These are phyloP conservation scores for Solanum virginianum DNA, from an alignment of 257 asterid species.

Conservation along the genomic window DNA sequence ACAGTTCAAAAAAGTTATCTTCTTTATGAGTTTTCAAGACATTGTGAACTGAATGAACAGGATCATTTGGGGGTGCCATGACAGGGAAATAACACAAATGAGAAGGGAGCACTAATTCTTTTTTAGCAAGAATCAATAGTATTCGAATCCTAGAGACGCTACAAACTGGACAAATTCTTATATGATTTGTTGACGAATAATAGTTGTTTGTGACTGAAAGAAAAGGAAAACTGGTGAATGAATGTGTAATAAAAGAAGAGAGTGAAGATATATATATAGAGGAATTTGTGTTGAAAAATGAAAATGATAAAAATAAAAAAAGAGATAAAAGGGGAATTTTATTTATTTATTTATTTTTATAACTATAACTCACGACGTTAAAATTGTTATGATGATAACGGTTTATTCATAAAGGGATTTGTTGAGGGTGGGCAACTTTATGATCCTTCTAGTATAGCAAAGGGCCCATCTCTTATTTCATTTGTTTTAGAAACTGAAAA, in stretches of 20 bases:
- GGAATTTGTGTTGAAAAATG: too few relatives aligned
- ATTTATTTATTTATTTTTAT: too few relatives aligned
- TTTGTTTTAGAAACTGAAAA: background rate
- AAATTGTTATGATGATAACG: too few relatives aligned
- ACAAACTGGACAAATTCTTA: background rate
- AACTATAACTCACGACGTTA: too few relatives aligned
- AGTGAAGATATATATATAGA: too few relatives aligned
- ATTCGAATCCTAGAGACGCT: too few relatives aligned
- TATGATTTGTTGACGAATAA: background rate
- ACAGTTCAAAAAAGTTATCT: constrained; percentile 20
- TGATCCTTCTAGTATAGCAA: background rate
- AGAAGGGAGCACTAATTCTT: background rate
- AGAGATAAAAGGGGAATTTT: too few relatives aligned
- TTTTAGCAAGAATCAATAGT: too few relatives aligned
- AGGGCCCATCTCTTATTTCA: background rate
- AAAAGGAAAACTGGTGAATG: background rate
- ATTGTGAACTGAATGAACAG: constrained; percentile 5
- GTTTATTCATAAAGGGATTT: background rate
- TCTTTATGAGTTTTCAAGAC: constrained; percentile 7
- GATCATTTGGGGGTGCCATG: constrained; percentile 50
- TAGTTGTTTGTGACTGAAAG: background rate
- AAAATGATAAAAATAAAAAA: too few relatives aligned
- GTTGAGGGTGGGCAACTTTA: background rate
- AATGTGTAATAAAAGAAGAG: background rate
- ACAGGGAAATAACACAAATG: background rate